A percentile compares a stretch with the other conserved stretches of the same genome.
phyloP scores from a whole-genome alignment of 208 protist species.

The Angomonas deanei region DNA sequence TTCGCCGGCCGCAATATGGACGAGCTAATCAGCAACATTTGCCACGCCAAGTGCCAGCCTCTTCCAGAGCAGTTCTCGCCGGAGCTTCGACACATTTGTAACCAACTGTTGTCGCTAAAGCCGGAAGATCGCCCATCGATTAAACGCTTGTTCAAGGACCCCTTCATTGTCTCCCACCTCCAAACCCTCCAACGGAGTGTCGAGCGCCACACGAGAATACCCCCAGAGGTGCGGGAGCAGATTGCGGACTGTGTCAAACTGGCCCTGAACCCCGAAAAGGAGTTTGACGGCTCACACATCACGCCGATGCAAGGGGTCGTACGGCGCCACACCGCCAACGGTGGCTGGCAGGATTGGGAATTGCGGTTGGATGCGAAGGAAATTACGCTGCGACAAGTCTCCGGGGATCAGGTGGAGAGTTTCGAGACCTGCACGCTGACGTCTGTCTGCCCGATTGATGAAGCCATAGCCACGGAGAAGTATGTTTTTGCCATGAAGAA shows the following conservation, averaged over 20 bases:
- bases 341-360: constrained; percentile 77
- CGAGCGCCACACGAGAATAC: constrained; percentile 64
- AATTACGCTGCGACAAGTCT: constrained; percentile 36
- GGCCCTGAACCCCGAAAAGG: constrained; percentile 36
- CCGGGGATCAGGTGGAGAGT: constrained; percentile 38
- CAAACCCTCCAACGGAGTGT: constrained; percentile 74
- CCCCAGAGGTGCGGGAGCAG: constrained; percentile 40
- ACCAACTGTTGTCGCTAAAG: constrained; percentile 56
- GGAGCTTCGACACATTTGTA: constrained; percentile 45
- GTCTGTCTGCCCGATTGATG: constrained; percentile 83
- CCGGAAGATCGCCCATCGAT: constrained; percentile 52
- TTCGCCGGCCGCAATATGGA: constrained; percentile 85
- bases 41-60: constrained; percentile 39
- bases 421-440: constrained; percentile 55
- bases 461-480: constrained; percentile 53
- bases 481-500: constrained; percentile 86
- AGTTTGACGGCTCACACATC: constrained; percentile 25
- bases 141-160: constrained; percentile 57
- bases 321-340: constrained; percentile 63
- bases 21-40: constrained; percentile 82
- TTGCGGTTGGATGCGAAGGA: constrained; percentile 42
- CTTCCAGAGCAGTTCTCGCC: constrained; percentile 42
- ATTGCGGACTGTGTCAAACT: constrained; percentile 57
- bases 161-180: constrained; percentile 54
- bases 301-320: constrained; percentile 35